Conservation (phyloP, 768 basidiomycete genomes). For the Mycena leptocephala region DNA sequence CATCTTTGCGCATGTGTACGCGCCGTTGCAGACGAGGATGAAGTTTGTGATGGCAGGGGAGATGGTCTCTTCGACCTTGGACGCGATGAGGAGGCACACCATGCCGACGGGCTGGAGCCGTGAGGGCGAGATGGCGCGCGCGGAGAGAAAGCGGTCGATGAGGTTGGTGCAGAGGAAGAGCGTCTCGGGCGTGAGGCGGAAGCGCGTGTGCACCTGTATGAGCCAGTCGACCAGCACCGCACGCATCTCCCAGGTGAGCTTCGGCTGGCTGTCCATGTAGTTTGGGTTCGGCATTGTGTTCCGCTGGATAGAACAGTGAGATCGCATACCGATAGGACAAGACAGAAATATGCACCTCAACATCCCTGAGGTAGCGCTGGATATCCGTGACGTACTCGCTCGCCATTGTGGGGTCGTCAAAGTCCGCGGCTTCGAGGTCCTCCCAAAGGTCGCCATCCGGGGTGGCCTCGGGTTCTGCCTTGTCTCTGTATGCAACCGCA, state of each 20-base stretch:
- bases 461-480: conserved; percentile 58
- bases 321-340: background rate
- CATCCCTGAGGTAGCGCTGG: conserved; percentile 86
- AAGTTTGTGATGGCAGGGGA: conserved; percentile 90
- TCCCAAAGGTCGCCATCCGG: conserved; percentile 77
- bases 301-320: conserved; percentile 61
- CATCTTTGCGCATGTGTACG: conserved; percentile 86
- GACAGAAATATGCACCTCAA: conserved; percentile 72
- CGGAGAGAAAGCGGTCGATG: conserved; percentile 81
- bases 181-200: conserved; percentile 91
- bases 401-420: conserved; percentile 92
- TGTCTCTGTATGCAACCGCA: conserved; percentile 59
- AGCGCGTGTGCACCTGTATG: conserved; percentile 87
- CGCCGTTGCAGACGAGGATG: conserved; percentile 83
- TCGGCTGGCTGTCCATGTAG: conserved; percentile 89
- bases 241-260: conserved; percentile 92
- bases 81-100: conserved; percentile 88
- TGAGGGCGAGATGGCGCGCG: conserved; percentile 82
- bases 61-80: conserved; percentile 95
- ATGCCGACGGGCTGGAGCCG: conserved; percentile 95
- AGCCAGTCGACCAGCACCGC: conserved; percentile 95
- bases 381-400: conserved; percentile 93
- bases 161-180: conserved; percentile 93
- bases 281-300: conserved; percentile 84
- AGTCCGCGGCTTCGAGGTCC: conserved; percentile 91